Base-by-base conservation (phyloP, 441 rosid genomes). In the Erodium moschatum region DNA sequence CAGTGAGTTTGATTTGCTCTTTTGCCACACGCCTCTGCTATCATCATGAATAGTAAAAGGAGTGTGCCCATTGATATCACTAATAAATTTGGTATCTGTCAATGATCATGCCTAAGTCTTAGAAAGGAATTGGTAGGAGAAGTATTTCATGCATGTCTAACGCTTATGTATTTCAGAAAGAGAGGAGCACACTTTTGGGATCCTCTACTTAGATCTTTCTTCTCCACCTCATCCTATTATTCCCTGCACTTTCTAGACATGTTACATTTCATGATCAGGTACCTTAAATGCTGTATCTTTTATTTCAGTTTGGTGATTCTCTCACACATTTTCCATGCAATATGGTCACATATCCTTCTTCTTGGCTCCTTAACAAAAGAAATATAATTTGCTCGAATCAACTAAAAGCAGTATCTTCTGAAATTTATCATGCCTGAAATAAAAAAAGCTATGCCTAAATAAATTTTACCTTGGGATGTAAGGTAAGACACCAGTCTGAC, bases 401-500 rank as follows among this genome's bases (percentile, higher is more conserved):
- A 40, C 11, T 40, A 40, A 40, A 40, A 40, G 7, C 11, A 40
- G 46, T 6, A 8, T 11, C 8, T 40, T 40, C 46, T 6, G 46
- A 40, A 40, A 40, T 40, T 40, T 40, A 2, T 24, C 27, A 24
- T 24, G 27, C 27, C 27, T 24, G 52, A 12, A 54, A n/a, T n/a
- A n/a, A 62, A 1, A 12, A 27, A 9, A 27, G 16, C 27, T 8
- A 58, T 11, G 0, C 19, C 29, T 1, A 58, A 61, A 21, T 24
- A 21, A 29, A 64, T 8, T 16, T 2, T 84, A 95, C 98, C 96
- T 90, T 64, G 96, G 93, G 74, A 92, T 92, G 84, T 87, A 95
- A 16, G 98, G 84, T 71, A 95, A 82, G 82, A 90, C 95, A 11
- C 97, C 97, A 75, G 81, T 85, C 73, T 91, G 98, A 69, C 91